A percentile compares a stretch with the other conserved stretches of the same genome.
These are phyloP conservation scores for Boletales sp. DNA, from an alignment of 768 basidiomycete species.

Conservation along the genomic window DNA sequence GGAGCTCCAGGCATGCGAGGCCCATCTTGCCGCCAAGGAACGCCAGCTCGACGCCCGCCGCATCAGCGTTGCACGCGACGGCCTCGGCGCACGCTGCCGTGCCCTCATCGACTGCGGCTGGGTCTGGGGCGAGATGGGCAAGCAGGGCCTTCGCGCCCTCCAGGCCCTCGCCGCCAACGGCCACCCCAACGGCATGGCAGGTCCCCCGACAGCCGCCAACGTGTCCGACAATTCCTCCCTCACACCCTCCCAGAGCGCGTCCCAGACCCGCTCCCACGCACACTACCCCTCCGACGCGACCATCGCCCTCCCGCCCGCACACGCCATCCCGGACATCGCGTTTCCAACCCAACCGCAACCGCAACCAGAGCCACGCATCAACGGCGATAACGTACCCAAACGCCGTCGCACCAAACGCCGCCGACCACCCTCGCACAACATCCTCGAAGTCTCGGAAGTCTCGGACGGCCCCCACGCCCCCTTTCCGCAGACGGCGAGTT, in stretches of 20 bases:
- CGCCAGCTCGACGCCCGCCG: constrained; percentile 53
- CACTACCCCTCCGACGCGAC: constrained; percentile 5
- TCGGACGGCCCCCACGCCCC: not conserved
- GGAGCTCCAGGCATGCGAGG: constrained; percentile 80
- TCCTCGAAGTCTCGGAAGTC: constrained; percentile 20
- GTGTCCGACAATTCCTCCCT: constrained; percentile 61
- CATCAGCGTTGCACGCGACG: constrained; percentile 54
- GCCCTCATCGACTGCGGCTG: constrained; percentile 69
- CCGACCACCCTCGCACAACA: constrained; percentile 24
- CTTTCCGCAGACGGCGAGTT: not conserved
- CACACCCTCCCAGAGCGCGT: constrained; percentile 74
- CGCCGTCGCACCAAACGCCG: constrained; percentile 9
- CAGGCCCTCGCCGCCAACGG: constrained; percentile 12
- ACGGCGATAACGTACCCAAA: not conserved
- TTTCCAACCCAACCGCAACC: constrained; percentile 19
- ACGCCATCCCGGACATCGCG: constrained; percentile 25
- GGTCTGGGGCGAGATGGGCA: constrained; percentile 66
- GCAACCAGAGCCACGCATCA: constrained; percentile 2
- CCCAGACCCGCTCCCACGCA: constrained; percentile 38
- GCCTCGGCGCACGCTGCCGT: constrained; percentile 56
- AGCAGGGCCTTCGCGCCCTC: constrained; percentile 45
- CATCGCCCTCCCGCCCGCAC: constrained; percentile 22
- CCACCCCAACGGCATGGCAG: not conserved
- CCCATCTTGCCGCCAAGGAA: constrained; percentile 68
- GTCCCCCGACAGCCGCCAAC: constrained; percentile 13